Base-by-base conservation (phyloP, 1,284 basidiomycete genomes). In the Cryptococcus amylolentus region DNA sequence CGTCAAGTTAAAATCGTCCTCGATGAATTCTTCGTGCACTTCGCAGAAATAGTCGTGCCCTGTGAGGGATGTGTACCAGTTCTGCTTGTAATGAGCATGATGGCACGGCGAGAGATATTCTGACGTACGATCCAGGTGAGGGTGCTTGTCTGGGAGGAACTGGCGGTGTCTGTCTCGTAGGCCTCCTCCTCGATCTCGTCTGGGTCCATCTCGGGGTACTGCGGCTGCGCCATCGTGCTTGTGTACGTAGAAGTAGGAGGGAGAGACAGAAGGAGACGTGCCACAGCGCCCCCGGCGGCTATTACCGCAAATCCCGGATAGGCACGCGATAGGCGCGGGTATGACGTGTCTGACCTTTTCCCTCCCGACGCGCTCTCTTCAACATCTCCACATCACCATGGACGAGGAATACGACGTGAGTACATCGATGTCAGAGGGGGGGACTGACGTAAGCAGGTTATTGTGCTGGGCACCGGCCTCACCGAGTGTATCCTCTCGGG, bases 11-110 rank as follows among this genome's bases (percentile, higher is more conserved):
- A 99, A 99, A 76, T 99, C 96, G 78, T 99, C 96, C 76, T 98
- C 96, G 76, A 99, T 98, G 77, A 98, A 99, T 72, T 98, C 95
- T 73, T 98, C 94, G 54, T 89, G 86, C 20, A 98, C 93, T 79
- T 95, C 92, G 77, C 90, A 94, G 76, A 98, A 98, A 80, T 97
- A 99, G 79, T 99, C 96, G 78, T 99, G 96, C 5, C 96, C 96
- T 5, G 96, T 93, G 46, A 98, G 80, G 20, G 93, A 93, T 73
- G 94, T 98, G 81, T 97, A 99, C 96, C 95, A 99, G 67, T 88
- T 77, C 77, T 78, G 45, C 12, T 10, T 1, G 7, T 1, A 20
- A 16, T 12, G 18, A 20, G 13, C 35, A 28, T 23, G 20, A 20
- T 20, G 20, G 20, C n/a, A n/a, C 20, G 26, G 26, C 49, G 52